Base-by-base conservation (phyloP, 257 asterid species). In the Avicennia marina region DNA sequence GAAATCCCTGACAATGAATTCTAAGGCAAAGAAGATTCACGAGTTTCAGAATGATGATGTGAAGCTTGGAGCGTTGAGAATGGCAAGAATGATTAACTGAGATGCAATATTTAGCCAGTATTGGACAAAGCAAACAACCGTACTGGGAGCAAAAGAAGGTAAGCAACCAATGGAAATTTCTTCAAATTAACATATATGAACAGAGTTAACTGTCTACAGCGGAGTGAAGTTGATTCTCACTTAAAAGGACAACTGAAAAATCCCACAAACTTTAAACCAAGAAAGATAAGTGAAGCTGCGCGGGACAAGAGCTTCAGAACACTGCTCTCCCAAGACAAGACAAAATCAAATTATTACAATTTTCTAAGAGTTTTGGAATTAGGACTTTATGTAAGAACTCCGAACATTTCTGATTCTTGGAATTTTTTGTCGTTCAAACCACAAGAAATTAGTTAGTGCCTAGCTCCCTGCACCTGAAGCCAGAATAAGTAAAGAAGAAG, bases 391-490 rank as follows among this genome's bases (percentile, higher is more conserved):
- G 21, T 34, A 33, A 6, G n/a, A 47, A 63, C 42, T 31, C 22
- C 7, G 29, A 53, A 43, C 11, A 18, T 38, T 16, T 21, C 40
- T 8, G 11, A 16, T 45, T 13, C 52, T 32, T 12, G 10, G 32
- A 22, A 11, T 41, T 58, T 3, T 45, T 20, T 20, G 32, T 52
- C 59, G 42, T 12, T 66, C 46, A n/a, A 29, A 8, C 44, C 50
- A 36, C 52, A 51, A 22, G 33, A 60, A 65, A 29, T n/a, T n/a
- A n/a, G n/a, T 68, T 62, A 80, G 71, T 67, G 71, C 62, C 83
- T 80, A 54, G 53, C 74, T 65, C 86, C 88, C 33, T 80, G 90
- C 38, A 78, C 81, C 90, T 79, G 95, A 65, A 74, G 11, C 20
- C 17, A 53, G 2, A 55, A 49, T 4, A 32, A 69, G 8, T n/a